These are phyloP conservation scores for Ambrosiella beaveri DNA, from an alignment of 2,329 filamentous ascomycete genomes.

Conservation along the genomic window DNA sequence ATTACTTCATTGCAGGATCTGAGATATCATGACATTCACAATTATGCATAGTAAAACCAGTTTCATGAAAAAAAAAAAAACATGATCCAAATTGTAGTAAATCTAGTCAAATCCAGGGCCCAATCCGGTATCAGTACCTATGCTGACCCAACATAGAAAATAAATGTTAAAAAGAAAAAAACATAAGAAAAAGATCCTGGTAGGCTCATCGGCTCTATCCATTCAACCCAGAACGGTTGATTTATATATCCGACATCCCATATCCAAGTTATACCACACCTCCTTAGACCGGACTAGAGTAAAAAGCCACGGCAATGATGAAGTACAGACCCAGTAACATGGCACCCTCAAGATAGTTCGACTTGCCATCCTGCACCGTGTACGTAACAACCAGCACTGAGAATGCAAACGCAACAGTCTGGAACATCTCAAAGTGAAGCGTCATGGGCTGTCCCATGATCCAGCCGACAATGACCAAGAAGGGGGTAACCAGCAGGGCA, in stretches of 20 bases:
- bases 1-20: too few relatives aligned
- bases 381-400: slow-evolving; percentile 60
- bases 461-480: slow-evolving; percentile 67
- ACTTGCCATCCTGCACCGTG: slow-evolving; percentile 65
- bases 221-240: too few relatives aligned
- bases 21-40: too few relatives aligned
- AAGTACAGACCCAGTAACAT: slow-evolving; percentile 41
- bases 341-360: slow-evolving; percentile 68
- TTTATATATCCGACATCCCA: not conserved
- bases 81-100: too few relatives aligned
- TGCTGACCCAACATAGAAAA: too few relatives aligned
- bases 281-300: slow-evolving; percentile 29
- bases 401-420: slow-evolving; percentile 65
- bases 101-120: too few relatives aligned
- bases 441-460: slow-evolving; percentile 57
- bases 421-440: slow-evolving; percentile 72
- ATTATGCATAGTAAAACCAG: too few relatives aligned
- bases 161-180: too few relatives aligned
- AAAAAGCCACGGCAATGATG: slow-evolving; percentile 45
- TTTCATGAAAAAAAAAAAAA: too few relatives aligned
- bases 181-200: too few relatives aligned
- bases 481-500: slow-evolving; percentile 62
- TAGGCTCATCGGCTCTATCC: too few relatives aligned
- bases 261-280: not conserved
- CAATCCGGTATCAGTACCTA: too few relatives aligned